Evolutionary conservation across 2,329 filamentous ascomycete species (phyloP), one percentile per base, ranked within the genome.

Genomic region (Pseudogymnoascus sp.): DNA sequence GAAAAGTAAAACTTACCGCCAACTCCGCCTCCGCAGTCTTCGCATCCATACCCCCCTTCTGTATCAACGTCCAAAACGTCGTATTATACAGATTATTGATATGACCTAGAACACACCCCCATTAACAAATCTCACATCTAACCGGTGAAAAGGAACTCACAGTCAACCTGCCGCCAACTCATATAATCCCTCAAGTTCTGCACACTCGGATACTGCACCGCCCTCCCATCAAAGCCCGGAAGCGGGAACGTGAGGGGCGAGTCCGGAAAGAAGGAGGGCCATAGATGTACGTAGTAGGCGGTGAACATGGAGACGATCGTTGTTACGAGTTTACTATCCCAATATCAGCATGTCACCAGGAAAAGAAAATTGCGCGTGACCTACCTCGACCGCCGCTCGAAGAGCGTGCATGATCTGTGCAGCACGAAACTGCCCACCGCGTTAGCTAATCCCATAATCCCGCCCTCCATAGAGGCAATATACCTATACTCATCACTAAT

Each of bases 31-130:
- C 93, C 0, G 94, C 94, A 62, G 90, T 88, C 58, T 86, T 87
- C 30, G 85, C 82, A 59, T 83, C 86, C 77, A 94, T 81, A 0
- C 87, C 89, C 2, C 90, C 92, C 57, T 84, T 78, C 65, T 90
- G 84, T 20, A 97, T 88, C 68, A 99, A 78, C 0, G 87, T 80
- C 94, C 94, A 99, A 73, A 97, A 97, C 0, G 91, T 90, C 0
- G 94, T 99, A 72, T 99, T 99, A 75, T 97, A 99, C 4, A 99
- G 82, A 70, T 99, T 99, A 74, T 99, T 99, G 68, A 99, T 96
- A 72, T 99, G 94, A 66, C 90, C 90, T 93, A 63, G 9, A 57
- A 30, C n/a, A 12, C 14, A 6, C 28, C 25, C 25, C 2, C 20
- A 20, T 16, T 1, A n/a, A n/a, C 38, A 41, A 32, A 35, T 47